Percentiles rank a stretch among this genome's conserved stretches.
Evolutionary conservation across 2,329 filamentous ascomycete species (phyloP).

Genomic region (Fusarium secorum): DNA sequence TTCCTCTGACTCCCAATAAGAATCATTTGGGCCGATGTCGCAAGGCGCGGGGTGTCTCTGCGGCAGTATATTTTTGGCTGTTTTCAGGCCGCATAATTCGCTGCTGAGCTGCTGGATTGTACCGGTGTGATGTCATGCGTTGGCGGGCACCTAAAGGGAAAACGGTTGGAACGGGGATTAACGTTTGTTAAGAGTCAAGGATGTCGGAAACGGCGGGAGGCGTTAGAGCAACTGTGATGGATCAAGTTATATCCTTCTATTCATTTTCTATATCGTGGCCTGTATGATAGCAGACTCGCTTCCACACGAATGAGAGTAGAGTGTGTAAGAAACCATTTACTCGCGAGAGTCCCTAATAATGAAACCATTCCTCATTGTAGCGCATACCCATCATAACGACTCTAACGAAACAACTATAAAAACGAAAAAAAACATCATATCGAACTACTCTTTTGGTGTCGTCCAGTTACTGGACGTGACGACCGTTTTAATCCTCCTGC

Average conservation of each 20-base stretch:
- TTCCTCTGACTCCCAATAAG: slow-evolving; percentile 7
- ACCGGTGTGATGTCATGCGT: slow-evolving; percentile 31
- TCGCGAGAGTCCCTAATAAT: slow-evolving; percentile 22
- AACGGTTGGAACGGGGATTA: slow-evolving; percentile 4
- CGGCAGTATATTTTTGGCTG: slow-evolving; percentile 4
- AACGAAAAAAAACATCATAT: neutral
- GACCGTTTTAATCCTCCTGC: slow-evolving; percentile 27
- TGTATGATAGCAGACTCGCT: neutral
- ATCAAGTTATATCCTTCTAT: neutral
- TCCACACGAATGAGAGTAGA: slow-evolving; percentile 5
- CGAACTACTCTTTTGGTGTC: slow-evolving; percentile 26
- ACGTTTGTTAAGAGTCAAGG: neutral
- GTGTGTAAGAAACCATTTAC: slow-evolving; percentile 20
- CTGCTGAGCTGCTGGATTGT: neutral
- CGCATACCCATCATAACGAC: neutral
- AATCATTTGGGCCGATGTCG: slow-evolving; percentile 35
- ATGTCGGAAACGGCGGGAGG: neutral
- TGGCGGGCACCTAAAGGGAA: neutral
- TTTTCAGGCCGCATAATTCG: slow-evolving; percentile 32
- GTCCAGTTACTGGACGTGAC: slow-evolving; percentile 7
- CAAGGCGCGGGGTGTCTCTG: slow-evolving; percentile 30
- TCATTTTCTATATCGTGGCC: neutral
- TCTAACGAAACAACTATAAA: neutral
- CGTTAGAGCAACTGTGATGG: neutral
- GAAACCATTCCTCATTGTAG: neutral